Base-by-base conservation (phyloP, 768 basidiomycete genomes). In the Jaapia argillacea region DNA sequence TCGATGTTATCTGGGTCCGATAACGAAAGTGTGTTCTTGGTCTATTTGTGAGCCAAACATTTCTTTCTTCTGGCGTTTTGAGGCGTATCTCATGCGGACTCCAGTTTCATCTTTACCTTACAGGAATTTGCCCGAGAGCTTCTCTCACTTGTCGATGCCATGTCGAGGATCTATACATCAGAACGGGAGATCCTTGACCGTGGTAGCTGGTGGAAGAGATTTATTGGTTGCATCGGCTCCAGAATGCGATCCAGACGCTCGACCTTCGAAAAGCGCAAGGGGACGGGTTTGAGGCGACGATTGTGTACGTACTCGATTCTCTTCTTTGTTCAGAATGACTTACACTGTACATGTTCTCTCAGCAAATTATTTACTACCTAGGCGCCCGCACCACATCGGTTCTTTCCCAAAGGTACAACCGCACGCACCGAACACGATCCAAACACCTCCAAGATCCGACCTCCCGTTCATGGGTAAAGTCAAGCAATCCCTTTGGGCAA, bases 101-200 rank as follows among this genome's bases (percentile, higher is more conserved):
- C 42, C 6, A 96, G 92, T 67, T 97, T 94, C 63, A 85, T 96
- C 50, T 99, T 97, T 62, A 94, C 91, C 0, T 59, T 97, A 36
- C 91, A 99, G 62, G 96, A 98, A 57, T 97, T 97, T 57, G 76
- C 88, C 5, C 69, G 74, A 45, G 94, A 98, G 59, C 61, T 94
- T 41, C 68, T 84, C 24, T 79, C 77, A 16, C 75, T 98, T 7
- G 73, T 88, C 0, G 87, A 92, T 56, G 81, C 87, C 5, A 86
- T 97, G 71, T 71, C 79, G 41, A 71, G 81, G 44, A 81, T 97
- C 37, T 82, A 85, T 43, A 71, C 65, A 43, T 74, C 78, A 28
- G 83, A 89, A 56, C 69, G 75, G 43, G 67, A 69, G 21, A 63
- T 65, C 36, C 55, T 58, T 0, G 54, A 55, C 13, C 51, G 58